Percentiles rank a stretch among this genome's conserved stretches.
These are phyloP conservation scores for Dispira simplex DNA, from an alignment of 192 early-diverging fungal species.

Conservation along the genomic window DNA sequence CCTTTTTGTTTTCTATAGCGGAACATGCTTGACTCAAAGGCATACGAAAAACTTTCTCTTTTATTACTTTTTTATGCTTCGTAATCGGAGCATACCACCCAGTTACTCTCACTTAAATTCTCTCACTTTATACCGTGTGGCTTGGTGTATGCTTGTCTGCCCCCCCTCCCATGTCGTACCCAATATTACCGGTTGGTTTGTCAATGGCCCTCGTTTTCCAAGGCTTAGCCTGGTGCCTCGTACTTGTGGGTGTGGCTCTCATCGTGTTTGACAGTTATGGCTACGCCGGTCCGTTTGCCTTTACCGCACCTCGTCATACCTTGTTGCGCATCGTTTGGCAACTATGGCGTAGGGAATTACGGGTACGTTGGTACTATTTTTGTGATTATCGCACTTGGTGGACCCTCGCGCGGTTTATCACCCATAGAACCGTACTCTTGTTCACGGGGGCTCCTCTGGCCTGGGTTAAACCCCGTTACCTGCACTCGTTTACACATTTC, in stretches of 20 bases:
- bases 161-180: too few species aligned
- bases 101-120: too few species aligned
- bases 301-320: background rate
- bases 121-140: too few species aligned
- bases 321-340: background rate
- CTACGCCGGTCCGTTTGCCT: background rate
- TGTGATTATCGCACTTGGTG: background rate
- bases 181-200: too few species aligned
- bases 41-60: too few species aligned
- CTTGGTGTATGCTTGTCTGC: too few species aligned
- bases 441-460: background rate
- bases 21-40: too few species aligned
- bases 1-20: too few species aligned
- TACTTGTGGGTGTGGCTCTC: background rate
- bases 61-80: too few species aligned
- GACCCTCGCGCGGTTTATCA: background rate
- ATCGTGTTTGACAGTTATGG: background rate
- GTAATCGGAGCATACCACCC: too few species aligned
- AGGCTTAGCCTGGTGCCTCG: background rate
- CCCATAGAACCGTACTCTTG: background rate
- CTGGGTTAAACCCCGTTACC: background rate
- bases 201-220: conserved; percentile 16
- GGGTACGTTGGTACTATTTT: background rate
- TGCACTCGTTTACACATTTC: background rate
- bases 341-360: background rate